Base-by-base conservation (phyloP, 768 basidiomycete genomes). In the Favolaschia claudopus region DNA sequence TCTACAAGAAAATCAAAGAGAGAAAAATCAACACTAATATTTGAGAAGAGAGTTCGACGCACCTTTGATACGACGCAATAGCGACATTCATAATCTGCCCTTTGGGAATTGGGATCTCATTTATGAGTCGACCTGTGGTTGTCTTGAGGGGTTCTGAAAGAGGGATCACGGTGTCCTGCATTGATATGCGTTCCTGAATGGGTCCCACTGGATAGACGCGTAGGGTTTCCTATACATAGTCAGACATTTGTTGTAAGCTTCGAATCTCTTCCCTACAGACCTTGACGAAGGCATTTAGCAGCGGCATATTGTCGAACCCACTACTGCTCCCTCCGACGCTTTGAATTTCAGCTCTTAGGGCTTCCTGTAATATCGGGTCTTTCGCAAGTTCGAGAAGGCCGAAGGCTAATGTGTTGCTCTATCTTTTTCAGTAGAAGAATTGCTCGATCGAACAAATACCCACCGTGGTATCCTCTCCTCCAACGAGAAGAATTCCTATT, bases 201-300 rank as follows among this genome's bases (percentile, higher is more conserved):
- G 62, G 44, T 17, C 17, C 38, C 13, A 37, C 28, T 25, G 62
- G 57, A 33, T 63, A 51, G 13, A 54, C 31, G 29, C 62, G 42
- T 19, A 63, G 62, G 25, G 27, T 60, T 40, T 63, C 62, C 62
- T 63, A 34, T 10, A 19, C 13, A 15, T 28, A 22, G 8, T 13
- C 37, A 52, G 39, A 13, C 33, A 39, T 19, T 27, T 15, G 4
- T 39, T 4, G 25, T 27, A 19, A 15, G 28, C 34, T 29, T 20
- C 14, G 37, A 37, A 20, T 20, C 44, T 29, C 24, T 13, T 31
- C n/a, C 24, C 27, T 6, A 20, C 36, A 43, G 28, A 13, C 63
- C 46, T 64, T 64, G 36, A 64, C 60, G 17, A 60, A 53, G 14
- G 62, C 53, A 42, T 59, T 64, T 27, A 60, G 40, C 34, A 54